Percentiles rank a stretch among this genome's conserved stretches.
Evolutionary conservation across 768 basidiomycete species (phyloP).

Genomic region (Leccinum arenicola): DNA sequence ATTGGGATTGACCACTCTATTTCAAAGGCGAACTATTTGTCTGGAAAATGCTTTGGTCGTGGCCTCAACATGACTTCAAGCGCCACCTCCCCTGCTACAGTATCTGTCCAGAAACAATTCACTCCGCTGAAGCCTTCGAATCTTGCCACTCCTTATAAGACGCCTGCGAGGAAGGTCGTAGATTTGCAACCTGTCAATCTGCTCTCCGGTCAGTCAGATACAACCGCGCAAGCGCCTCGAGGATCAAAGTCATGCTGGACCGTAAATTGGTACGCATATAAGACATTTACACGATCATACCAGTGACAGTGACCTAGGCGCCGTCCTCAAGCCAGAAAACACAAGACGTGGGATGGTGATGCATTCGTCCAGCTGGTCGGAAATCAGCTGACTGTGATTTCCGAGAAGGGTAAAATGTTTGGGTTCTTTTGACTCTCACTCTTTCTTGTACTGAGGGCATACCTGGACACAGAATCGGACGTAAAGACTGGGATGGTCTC

Average conservation of each 20-base stretch:
- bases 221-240: slow-evolving; percentile 7
- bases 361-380: slow-evolving; percentile 54
- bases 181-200: slow-evolving; percentile 42
- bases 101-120: slow-evolving; percentile 30
- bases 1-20: slow-evolving; percentile 62
- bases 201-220: slow-evolving; percentile 20
- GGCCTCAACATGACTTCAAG: slow-evolving; percentile 21
- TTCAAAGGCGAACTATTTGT: slow-evolving; percentile 52
- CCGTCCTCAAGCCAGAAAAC: slow-evolving; percentile 67
- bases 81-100: slow-evolving; percentile 22
- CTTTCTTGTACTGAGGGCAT: slow-evolving; percentile 7
- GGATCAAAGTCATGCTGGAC: slow-evolving; percentile 50
- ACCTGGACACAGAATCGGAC: slow-evolving; percentile 50
- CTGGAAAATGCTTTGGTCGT: slow-evolving; percentile 62
- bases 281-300: background rate
- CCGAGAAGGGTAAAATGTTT: slow-evolving; percentile 71
- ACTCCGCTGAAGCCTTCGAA: slow-evolving; percentile 31
- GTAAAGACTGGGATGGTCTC: slow-evolving; percentile 58
- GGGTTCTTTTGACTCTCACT: slow-evolving; percentile 1
- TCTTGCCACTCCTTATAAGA: slow-evolving; percentile 19
- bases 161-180: slow-evolving; percentile 31
- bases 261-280: slow-evolving; percentile 57
- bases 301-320: slow-evolving; percentile 47
- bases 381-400: slow-evolving; percentile 57
- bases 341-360: slow-evolving; percentile 87